phyloP scores from a whole-genome alignment of 352 stramenopile genomes.

The Phytopythium delawarense region DNA sequence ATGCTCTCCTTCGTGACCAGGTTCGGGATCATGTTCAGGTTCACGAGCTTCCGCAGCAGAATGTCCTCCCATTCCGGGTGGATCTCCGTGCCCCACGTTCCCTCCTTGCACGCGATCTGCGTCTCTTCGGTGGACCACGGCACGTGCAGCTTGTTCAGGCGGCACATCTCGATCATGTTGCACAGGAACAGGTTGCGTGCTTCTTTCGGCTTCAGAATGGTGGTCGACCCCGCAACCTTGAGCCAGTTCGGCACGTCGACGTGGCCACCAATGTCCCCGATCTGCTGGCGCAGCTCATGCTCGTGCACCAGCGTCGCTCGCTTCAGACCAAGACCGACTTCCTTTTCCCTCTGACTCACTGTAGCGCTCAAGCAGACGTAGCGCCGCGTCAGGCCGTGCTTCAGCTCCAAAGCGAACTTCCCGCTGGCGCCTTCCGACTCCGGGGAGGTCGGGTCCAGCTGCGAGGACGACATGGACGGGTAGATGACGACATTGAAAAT shows the following conservation, averaged over 20 bases:
- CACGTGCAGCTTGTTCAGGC: conserved; percentile 86
- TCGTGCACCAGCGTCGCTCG: conserved; percentile 48
- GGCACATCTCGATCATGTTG: conserved; percentile 87
- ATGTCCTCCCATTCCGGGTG: conserved; percentile 84
- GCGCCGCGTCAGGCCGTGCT: conserved; percentile 72
- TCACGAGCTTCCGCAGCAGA: conserved; percentile 76
- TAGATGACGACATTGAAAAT: conserved; percentile 89
- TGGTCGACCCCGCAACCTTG: conserved; percentile 66
- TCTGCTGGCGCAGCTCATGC: conserved; percentile 62
- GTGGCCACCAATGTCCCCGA: conserved; percentile 70
- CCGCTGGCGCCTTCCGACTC: conserved; percentile 57
- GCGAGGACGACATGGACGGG: conserved; percentile 65
- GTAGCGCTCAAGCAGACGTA: conserved; percentile 70
- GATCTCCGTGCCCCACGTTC: conserved; percentile 76
- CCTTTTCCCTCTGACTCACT: conserved; percentile 60
- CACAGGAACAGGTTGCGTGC: conserved; percentile 73
- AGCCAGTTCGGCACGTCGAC: conserved; percentile 58
- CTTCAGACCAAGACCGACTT: conserved; percentile 71
- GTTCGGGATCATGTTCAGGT: conserved; percentile 75
- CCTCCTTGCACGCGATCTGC: conserved; percentile 82
- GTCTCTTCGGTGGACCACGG: conserved; percentile 87
- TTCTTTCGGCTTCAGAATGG: conserved; percentile 73
- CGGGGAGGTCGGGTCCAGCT: conserved; percentile 23
- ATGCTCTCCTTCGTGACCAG: conserved; percentile 76
- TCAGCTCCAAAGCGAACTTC: conserved; percentile 84